Conservation (phyloP, 768 basidiomycete genomes). For the Russula sp. region DNA sequence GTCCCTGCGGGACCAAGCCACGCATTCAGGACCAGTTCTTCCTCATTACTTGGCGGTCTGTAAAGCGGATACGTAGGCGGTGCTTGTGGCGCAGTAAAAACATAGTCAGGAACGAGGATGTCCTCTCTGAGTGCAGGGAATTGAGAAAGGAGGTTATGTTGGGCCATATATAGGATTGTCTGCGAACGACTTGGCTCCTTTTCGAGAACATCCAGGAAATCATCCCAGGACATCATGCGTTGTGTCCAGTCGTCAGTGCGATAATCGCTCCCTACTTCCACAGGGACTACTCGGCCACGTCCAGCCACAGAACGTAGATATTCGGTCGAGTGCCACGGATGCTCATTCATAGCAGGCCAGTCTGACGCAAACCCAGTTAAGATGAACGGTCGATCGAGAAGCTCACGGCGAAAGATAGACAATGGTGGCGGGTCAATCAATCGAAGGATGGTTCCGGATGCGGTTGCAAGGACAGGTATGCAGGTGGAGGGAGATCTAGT, state of each 20-base stretch:
- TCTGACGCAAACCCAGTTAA: conserved; percentile 52
- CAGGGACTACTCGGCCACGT: conserved; percentile 78
- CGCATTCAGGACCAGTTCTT: conserved; percentile 61
- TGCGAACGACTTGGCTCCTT: conserved; percentile 22
- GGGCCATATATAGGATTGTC: conserved; percentile 74
- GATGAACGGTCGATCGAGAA: conserved; percentile 57
- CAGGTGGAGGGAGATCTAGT: not conserved
- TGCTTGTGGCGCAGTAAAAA: conserved; percentile 55
- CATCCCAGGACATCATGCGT: conserved; percentile 67
- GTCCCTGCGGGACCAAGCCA: conserved; percentile 83
- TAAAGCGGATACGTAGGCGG: conserved; percentile 47
- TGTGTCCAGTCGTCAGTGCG: conserved; percentile 78
- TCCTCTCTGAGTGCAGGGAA: conserved; percentile 75
- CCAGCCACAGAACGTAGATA: conserved; percentile 75
- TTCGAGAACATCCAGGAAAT: conserved; percentile 52
- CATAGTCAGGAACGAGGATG: conserved; percentile 82
- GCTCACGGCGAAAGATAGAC: conserved; percentile 41
- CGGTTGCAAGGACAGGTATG: conserved; percentile 13
- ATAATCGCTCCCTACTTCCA: conserved; percentile 87
- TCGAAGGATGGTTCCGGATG: conserved; percentile 32
- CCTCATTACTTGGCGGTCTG: conserved; percentile 56
- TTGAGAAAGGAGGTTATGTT: conserved; percentile 80
- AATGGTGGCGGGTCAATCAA: conserved; percentile 52
- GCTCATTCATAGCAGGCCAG: conserved; percentile 75
- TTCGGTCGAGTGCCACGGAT: conserved; percentile 59